A percentile compares a stretch with the other conserved stretches of the same genome.
Evolutionary conservation across 148 eudicot genomes (phyloP).

Genomic region (Spergularia marina): DNA sequence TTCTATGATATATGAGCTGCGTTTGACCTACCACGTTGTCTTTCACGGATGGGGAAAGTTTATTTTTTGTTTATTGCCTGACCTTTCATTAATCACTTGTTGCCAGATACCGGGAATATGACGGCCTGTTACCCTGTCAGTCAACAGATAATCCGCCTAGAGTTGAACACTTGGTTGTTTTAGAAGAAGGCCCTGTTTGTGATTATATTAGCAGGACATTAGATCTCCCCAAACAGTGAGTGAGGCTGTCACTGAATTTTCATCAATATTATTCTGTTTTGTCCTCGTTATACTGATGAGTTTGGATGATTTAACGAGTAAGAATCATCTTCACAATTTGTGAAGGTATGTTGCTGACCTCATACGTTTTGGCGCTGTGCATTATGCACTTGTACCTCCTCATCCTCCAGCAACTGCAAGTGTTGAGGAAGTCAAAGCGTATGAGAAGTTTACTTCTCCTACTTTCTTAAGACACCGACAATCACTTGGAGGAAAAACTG

Average conservation of each 20-base stretch:
- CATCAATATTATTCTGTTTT: background rate
- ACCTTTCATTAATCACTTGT: background rate
- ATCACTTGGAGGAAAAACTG: conserved; percentile 80
- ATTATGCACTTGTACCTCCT: conserved; percentile 90
- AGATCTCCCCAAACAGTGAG: conserved; percentile 81
- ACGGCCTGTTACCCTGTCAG: conserved; percentile 79
- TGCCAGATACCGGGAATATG: conserved; percentile 55
- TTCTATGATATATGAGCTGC: background rate
- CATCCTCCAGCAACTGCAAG: conserved; percentile 87
- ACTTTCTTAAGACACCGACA: conserved; percentile 49
- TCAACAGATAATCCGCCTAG: conserved; percentile 59
- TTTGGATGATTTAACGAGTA: conserved; percentile 10
- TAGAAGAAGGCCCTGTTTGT: conserved; percentile 70
- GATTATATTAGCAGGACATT: conserved; percentile 65
- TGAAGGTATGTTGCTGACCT: conserved; percentile 93
- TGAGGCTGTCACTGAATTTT: conserved; percentile 18
- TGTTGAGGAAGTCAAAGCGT: conserved; percentile 56
- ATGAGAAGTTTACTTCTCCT: conserved; percentile 66
- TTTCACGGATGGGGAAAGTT: background rate
- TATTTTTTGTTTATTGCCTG: conserved; percentile 1
- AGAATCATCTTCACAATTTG: conserved; percentile 24
- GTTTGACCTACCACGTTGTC: background rate
- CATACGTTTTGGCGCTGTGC: conserved; percentile 91
- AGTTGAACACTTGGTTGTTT: conserved; percentile 87
- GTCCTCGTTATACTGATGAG: background rate